Conservation (phyloP, 1,139 yeast species). For the Meyerozyma smithsonii region DNA sequence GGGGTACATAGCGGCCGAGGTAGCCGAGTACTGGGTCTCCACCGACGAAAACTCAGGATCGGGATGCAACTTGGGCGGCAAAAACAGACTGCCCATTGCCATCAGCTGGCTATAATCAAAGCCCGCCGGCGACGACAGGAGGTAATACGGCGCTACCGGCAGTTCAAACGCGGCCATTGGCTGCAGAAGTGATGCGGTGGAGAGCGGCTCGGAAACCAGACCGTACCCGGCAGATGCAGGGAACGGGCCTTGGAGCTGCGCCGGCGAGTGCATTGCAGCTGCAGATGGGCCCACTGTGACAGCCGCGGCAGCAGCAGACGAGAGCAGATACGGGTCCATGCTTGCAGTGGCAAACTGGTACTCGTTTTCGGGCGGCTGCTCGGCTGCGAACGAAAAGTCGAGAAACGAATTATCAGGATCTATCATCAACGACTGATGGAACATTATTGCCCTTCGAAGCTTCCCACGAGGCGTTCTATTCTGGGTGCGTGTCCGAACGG, state of each 20-base stretch:
- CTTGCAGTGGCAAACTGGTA: not conserved
- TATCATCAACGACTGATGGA: conserved; percentile 1
- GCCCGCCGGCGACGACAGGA: not conserved
- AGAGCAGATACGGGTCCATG: not conserved
- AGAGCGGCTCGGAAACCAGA: not conserved
- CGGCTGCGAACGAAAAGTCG: not conserved
- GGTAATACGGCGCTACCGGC: not conserved
- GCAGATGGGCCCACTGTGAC: not conserved
- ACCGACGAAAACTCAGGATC: too few species aligned
- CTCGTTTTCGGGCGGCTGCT: not conserved
- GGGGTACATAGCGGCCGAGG: not conserved
- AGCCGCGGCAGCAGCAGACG: not conserved
- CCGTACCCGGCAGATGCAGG: not conserved
- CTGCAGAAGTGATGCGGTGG: not conserved
- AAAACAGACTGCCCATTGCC: too few species aligned
- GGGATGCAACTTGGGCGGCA: not conserved
- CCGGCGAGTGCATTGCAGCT: not conserved
- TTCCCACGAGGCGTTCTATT: too few species aligned
- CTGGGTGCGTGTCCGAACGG: too few species aligned
- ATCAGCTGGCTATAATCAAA: too few species aligned
- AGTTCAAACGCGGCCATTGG: not conserved
- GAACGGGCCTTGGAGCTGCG: not conserved
- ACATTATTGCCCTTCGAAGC: too few species aligned
- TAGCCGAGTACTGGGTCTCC: too few species aligned
- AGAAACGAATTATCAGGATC: conserved; percentile 1